Conservation (phyloP, 2,329 filamentous ascomycete species). For the Elsinoe ampelina region DNA sequence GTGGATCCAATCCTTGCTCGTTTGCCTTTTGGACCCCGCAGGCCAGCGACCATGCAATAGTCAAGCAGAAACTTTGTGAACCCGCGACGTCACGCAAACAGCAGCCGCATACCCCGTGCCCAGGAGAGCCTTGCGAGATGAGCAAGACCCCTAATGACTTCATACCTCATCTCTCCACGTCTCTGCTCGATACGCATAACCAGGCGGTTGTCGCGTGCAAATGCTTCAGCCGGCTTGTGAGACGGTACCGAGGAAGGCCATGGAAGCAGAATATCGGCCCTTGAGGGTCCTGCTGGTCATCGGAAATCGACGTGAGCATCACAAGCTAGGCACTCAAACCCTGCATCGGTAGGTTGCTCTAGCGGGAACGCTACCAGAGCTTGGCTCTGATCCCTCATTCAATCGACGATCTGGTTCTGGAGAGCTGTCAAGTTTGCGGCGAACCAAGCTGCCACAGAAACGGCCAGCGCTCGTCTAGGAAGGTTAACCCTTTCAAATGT, state of each 20-base stretch:
- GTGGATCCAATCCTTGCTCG: background rate
- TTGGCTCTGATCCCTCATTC: background rate
- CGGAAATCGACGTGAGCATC: conserved; percentile 1
- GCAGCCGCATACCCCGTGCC: background rate
- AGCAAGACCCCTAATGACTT: background rate
- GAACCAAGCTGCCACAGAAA: too few relatives aligned
- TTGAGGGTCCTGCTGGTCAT: background rate
- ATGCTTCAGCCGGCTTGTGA: background rate
- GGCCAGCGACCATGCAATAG: background rate
- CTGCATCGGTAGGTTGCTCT: conserved; percentile 3
- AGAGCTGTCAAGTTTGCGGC: background rate
- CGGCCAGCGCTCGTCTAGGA: too few relatives aligned
- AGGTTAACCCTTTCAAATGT: too few relatives aligned
- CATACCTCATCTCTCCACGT: background rate
- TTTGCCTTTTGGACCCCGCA: background rate
- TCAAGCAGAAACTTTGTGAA: background rate
- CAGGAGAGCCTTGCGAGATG: background rate
- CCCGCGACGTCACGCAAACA: background rate
- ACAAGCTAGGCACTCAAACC: background rate
- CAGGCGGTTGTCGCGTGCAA: background rate
- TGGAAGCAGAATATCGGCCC: background rate
- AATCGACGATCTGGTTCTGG: conserved; percentile 6
- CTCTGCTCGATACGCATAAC: background rate
- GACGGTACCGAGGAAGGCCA: background rate
- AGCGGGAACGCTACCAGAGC: background rate